These are phyloP conservation scores for Pisolithus albus DNA, from an alignment of 768 basidiomycete species.

Conservation along the genomic window DNA sequence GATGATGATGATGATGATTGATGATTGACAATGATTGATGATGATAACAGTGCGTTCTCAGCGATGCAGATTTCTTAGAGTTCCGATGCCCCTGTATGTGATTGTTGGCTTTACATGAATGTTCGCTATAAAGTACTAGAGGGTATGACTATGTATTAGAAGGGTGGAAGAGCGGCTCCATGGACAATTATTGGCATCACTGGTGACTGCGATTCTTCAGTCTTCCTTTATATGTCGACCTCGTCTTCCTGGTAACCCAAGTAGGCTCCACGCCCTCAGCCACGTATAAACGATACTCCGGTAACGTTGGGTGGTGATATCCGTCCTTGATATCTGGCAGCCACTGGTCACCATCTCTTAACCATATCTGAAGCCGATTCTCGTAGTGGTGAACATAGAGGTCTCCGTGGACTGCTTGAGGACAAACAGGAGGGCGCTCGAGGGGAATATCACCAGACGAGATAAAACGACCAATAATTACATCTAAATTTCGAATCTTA, in stretches of 20 bases:
- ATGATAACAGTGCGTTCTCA: too few relatives aligned
- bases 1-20: too few relatives aligned
- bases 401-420: not conserved
- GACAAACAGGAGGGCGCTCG: not conserved
- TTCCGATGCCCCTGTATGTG: too few relatives aligned
- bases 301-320: not conserved
- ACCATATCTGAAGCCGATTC: not conserved
- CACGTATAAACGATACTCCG: not conserved
- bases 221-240: not conserved
- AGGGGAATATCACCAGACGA: not conserved
- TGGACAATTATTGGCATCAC: too few relatives aligned
- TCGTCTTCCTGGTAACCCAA: not conserved
- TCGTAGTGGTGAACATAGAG: not conserved
- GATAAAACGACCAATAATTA: not conserved
- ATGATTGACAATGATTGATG: too few relatives aligned
- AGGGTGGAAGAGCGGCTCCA: too few relatives aligned
- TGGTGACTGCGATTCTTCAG: too few relatives aligned
- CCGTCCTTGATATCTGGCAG: not conserved
- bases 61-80: too few relatives aligned
- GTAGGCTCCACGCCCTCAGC: not conserved
- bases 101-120: too few relatives aligned
- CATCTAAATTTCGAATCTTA: not conserved
- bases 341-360: not conserved
- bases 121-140: too few relatives aligned
- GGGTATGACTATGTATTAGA: too few relatives aligned